Conservation (phyloP, 139 green algal genomes). For the Pycnococcus provasolii region DNA sequence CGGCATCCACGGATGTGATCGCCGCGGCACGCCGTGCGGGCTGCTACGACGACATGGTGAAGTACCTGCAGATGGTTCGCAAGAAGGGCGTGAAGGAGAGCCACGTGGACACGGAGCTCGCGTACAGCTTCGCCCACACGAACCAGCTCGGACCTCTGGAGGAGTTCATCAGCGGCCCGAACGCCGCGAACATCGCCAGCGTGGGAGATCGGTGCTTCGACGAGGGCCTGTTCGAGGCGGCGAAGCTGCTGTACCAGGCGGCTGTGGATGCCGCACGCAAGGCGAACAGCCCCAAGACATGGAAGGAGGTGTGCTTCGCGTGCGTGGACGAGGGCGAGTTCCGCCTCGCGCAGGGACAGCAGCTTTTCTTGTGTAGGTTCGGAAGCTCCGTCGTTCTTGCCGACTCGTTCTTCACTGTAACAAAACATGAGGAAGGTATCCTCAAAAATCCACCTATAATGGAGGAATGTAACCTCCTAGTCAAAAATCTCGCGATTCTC, state of each 20-base stretch:
- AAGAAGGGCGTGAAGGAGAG: conserved; percentile 81
- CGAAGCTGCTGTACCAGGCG: conserved; percentile 81
- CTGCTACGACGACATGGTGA: conserved; percentile 76
- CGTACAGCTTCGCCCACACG: conserved; percentile 86
- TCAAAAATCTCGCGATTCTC: too few species aligned
- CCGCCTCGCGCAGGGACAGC: conserved; percentile 87
- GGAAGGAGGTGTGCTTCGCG: conserved; percentile 97
- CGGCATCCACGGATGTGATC: conserved; percentile 63
- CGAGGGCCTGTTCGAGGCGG: conserved; percentile 85
- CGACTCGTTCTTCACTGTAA: too few species aligned
- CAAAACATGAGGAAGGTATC: too few species aligned
- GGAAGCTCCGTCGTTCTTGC: too few species aligned
- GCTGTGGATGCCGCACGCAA: conserved; percentile 94
- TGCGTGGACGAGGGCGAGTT: conserved; percentile 94
- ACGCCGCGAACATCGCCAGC: conserved; percentile 60
- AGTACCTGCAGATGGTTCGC: conserved; percentile 95
- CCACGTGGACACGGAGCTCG: conserved; percentile 89
- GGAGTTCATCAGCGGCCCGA: conserved; percentile 77
- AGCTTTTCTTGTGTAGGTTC: too few species aligned
- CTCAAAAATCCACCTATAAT: too few species aligned
- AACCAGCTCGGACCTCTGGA: conserved; percentile 77
- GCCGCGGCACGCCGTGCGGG: conserved; percentile 26
- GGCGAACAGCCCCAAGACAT: conserved; percentile 81
- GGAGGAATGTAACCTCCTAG: too few species aligned
- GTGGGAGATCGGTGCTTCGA: conserved; percentile 62